Conservation (phyloP, 768 basidiomycete genomes). For the Peribolospora kevripleyi region DNA sequence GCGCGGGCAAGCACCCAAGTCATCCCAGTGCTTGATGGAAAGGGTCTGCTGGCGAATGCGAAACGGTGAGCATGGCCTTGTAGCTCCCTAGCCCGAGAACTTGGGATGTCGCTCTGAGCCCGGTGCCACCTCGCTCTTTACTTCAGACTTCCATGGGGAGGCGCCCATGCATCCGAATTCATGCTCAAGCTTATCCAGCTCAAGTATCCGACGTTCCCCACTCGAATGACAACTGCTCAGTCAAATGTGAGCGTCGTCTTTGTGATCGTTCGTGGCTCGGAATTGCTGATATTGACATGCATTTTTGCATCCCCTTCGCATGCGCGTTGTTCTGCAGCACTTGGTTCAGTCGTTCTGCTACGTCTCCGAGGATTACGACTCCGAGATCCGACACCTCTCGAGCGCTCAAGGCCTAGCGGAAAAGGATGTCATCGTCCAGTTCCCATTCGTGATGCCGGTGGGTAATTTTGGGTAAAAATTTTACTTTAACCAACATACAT, state of each 20-base stretch:
- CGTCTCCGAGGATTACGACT: slow-evolving; percentile 51
- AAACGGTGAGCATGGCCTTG: slow-evolving; percentile 37
- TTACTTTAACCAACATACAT: background rate
- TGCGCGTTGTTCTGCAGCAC: too few species aligned
- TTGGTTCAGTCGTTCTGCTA: slow-evolving; percentile 26
- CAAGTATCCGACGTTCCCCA: slow-evolving; percentile 82
- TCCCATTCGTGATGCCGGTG: slow-evolving; percentile 40
- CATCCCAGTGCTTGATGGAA: slow-evolving; percentile 62
- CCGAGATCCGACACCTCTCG: slow-evolving; percentile 39
- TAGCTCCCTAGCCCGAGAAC: background rate
- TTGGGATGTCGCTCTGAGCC: background rate
- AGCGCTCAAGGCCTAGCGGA: slow-evolving; percentile 40
- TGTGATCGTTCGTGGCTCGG: background rate
- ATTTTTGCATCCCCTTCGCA: too few species aligned
- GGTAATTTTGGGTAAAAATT: slow-evolving; percentile 1
- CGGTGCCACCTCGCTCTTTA: background rate
- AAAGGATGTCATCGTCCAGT: slow-evolving; percentile 54
- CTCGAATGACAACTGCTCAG: slow-evolving; percentile 50
- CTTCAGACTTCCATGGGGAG: slow-evolving; percentile 75
- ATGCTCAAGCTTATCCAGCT: slow-evolving; percentile 79
- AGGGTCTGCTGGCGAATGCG: slow-evolving; percentile 55
- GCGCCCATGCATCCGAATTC: slow-evolving; percentile 69
- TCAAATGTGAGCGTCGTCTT: slow-evolving; percentile 33
- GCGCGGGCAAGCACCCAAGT: slow-evolving; percentile 78
- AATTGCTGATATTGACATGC: background rate